Conservation (phyloP, 495 filamentous ascomycete genomes). For the Antarctomyces pellizariae region DNA sequence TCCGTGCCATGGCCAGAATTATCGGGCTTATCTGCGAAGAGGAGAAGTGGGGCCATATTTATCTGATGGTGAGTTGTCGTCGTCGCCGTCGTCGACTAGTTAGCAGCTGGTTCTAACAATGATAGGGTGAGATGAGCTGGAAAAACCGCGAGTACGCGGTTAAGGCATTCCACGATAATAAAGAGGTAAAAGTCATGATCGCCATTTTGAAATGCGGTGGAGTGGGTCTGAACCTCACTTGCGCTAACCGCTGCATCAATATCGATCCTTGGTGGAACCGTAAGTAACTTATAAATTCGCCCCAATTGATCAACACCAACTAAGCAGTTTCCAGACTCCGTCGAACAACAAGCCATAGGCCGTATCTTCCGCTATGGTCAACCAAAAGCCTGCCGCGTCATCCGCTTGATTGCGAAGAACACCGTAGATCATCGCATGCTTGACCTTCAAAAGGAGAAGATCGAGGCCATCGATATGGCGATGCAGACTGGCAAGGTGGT, state of each 20-base stretch:
- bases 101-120: conserved; percentile 8
- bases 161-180: conserved; percentile 2
- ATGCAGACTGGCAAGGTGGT: too few relatives aligned
- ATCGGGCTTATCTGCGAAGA: conserved; percentile 14
- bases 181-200: conserved; percentile 19
- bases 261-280: conserved; percentile 41
- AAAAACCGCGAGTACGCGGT: conserved; percentile 4
- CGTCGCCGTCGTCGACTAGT: conserved; percentile 3
- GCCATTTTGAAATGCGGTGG: conserved; percentile 23
- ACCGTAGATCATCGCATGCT: too few relatives aligned
- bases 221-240: conserved; percentile 26
- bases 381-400: too few relatives aligned
- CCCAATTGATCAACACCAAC: too few relatives aligned
- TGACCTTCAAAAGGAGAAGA: too few relatives aligned
- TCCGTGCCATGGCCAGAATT: conserved; percentile 13
- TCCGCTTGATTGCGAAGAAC: too few relatives aligned
- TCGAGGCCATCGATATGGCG: too few relatives aligned
- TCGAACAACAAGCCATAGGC: too few relatives aligned
- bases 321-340: too few relatives aligned
- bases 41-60: conserved; percentile 13
- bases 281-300: too few relatives aligned
- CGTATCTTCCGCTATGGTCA: too few relatives aligned
- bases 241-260: conserved; percentile 31
- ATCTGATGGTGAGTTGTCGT: conserved; percentile 9
- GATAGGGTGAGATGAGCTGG: conserved; percentile 10